Percentiles rank a stretch among this genome's conserved stretches.
phyloP scores from a whole-genome alignment of 371 early-diverging fungal species.

The Apophysomyces sp. region DNA sequence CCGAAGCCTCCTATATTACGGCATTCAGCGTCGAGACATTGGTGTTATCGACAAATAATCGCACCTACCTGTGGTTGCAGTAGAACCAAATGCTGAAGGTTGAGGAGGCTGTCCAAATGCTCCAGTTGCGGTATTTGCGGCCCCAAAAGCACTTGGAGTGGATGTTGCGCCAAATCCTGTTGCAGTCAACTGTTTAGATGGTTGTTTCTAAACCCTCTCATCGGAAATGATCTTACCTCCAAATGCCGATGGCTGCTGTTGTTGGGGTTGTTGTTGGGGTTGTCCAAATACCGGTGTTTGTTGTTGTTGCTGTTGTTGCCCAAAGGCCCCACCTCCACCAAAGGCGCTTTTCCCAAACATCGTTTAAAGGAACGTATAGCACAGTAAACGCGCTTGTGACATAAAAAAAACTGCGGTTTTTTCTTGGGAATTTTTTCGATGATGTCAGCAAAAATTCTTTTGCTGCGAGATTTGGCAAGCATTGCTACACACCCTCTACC shows the following conservation, averaged over 20 bases:
- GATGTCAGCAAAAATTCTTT: not conserved
- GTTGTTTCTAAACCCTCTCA: not conserved
- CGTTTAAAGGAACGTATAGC: not conserved
- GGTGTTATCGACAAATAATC: not conserved
- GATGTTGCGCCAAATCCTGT: constrained; percentile 51
- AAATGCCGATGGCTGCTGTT: constrained; percentile 43
- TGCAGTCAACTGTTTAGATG: not conserved
- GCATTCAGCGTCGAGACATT: not conserved
- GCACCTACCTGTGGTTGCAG: constrained; percentile 28
- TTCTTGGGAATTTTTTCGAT: not conserved
- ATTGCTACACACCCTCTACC: too few species aligned
- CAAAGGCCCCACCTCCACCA: constrained; percentile 48
- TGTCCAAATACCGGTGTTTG: constrained; percentile 53
- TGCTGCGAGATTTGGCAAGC: too few species aligned
- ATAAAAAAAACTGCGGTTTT: not conserved
- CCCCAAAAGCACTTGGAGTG: constrained; percentile 42
- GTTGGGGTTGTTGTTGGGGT: constrained; percentile 34
- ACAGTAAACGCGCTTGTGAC: not conserved
- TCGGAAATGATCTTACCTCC: constrained; percentile 39
- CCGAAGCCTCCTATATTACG: constrained; percentile 33
- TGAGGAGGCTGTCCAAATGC: constrained; percentile 57
- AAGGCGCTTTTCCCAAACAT: constrained; percentile 51
- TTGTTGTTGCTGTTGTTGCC: constrained; percentile 54
- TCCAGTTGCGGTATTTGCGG: constrained; percentile 22
- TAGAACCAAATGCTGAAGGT: constrained; percentile 38